Evolutionary conservation across 2,329 filamentous ascomycete species (phyloP), one percentile per base, ranked within the genome.

Genomic region (Beauveria pseudobassiana): DNA sequence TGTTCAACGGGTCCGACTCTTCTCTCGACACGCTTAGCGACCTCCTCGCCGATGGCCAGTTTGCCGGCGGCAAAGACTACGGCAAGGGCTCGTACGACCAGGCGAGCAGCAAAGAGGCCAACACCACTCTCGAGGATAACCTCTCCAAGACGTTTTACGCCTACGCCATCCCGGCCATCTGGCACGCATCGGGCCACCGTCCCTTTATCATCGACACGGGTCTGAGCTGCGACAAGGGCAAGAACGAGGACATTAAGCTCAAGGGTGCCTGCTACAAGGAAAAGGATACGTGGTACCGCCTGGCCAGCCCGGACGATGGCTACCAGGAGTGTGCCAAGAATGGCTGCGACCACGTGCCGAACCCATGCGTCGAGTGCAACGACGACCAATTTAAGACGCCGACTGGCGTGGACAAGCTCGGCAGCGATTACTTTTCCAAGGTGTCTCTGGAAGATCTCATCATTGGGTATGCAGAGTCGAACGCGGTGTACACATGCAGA

Each of bases 101-200:
- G 26, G 42, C 55, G 9, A 48, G 42, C 45, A 43, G 30, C 26
- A 30, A 52, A 30, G 49, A 64, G 34, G 49, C 51, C n/a, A 54
- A 40, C 22, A 22, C 2, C 40, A 26, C 40, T 1, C 46, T 67
- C 38, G 22, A 65, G 26, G 24, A 34, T 26, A 64, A 64, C 60
- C 56, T 69, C 43, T 10, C 48, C 56, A 71, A 68, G 62, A 51
- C 67, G 43, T 67, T 75, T 57, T 74, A 66, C 59, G 71, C 64
- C 49, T 72, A 64, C 50, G 64, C 70, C 51, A 73, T 76, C 59
- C 73, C 74, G 8, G 59, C 62, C 16, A 48, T 71, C 3, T 76
- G 73, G 74, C 61, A 62, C 14, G 55, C 54, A 34, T 69, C 71
- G 5, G 63, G 64, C 4, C 64, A 62, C 9, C 65, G 66, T 24